Percentiles rank a stretch among this genome's conserved stretches.
These are phyloP conservation scores for Biscutella laevigata DNA, from an alignment of 441 rosid species.

Conservation along the genomic window DNA sequence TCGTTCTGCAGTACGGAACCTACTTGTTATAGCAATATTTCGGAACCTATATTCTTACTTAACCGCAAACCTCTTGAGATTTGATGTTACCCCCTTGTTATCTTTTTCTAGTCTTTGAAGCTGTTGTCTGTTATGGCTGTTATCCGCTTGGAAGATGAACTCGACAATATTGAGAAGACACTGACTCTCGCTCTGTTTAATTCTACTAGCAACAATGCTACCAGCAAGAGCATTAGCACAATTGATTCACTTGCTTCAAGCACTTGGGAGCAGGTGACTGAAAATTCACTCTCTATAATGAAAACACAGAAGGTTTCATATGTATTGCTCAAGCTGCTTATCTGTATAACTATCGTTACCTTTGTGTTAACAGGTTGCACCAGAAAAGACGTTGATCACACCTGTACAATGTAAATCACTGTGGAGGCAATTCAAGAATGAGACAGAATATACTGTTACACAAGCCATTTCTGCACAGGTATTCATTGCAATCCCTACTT, in stretches of 20 bases:
- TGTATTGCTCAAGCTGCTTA: not conserved
- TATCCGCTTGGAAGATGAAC: conserved; percentile 65
- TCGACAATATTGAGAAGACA: conserved; percentile 61
- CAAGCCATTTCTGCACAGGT: conserved; percentile 99
- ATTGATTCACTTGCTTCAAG: conserved; percentile 85
- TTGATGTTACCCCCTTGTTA: conserved; percentile 20
- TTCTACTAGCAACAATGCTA: conserved; percentile 28
- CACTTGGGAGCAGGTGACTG: conserved; percentile 80
- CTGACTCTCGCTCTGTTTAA: conserved; percentile 53
- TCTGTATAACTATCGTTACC: not conserved
- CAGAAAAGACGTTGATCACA: conserved; percentile 73
- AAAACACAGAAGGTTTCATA: not conserved
- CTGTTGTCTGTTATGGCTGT: conserved; percentile 83
- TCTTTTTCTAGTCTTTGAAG: conserved; percentile 66
- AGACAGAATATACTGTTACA: conserved; percentile 84
- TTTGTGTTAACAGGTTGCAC: conserved; percentile 46
- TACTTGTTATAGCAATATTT: conserved; percentile 18
- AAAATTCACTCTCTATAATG: not conserved
- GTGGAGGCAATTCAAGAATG: conserved; percentile 95
- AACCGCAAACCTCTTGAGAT: not conserved
- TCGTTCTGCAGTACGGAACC: conserved; percentile 66
- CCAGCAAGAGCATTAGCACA: conserved; percentile 47
- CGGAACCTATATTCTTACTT: not conserved
- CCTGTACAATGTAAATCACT: conserved; percentile 93
- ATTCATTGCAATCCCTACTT: not conserved